Percentiles rank a stretch among this genome's conserved stretches.
These are phyloP conservation scores for Lepidium aucheri DNA, from an alignment of 345 rosid genomes.

Conservation along the genomic window DNA sequence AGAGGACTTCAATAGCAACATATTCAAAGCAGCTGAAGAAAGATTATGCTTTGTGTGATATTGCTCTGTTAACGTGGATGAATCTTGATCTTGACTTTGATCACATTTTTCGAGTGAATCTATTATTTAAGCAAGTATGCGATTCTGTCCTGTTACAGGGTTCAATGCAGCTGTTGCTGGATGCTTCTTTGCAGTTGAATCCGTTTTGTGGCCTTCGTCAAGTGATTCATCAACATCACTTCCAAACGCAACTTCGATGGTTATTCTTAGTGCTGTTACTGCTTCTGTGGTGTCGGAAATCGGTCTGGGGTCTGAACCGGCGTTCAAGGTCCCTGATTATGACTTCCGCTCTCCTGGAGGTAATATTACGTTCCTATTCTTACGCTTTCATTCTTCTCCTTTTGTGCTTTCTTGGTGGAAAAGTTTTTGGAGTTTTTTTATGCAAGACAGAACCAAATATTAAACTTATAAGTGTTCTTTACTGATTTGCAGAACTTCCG, in stretches of 20 bases:
- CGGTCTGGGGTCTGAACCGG: slow-evolving; percentile 84
- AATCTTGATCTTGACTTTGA: neutral
- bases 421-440: neutral
- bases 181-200: slow-evolving; percentile 89
- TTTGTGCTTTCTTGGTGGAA: neutral
- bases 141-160: slow-evolving; percentile 31
- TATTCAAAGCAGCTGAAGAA: neutral
- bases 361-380: slow-evolving; percentile 19
- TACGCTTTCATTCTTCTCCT: slow-evolving; percentile 1
- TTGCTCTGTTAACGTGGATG: neutral
- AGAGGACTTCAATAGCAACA: neutral
- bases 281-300: slow-evolving; percentile 88
- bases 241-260: slow-evolving; percentile 78
- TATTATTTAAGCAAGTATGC: neutral
- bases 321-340: slow-evolving; percentile 83
- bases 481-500: slow-evolving; percentile 67
- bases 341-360: slow-evolving; percentile 89
- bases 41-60: neutral
- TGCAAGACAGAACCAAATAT: neutral
- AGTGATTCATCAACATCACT: slow-evolving; percentile 49
- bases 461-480: slow-evolving; percentile 7
- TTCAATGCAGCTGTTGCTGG: slow-evolving; percentile 98
- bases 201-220: slow-evolving; percentile 84
- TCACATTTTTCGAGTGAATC: neutral
- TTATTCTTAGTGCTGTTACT: slow-evolving; percentile 79